Base-by-base conservation (phyloP, 495 filamentous ascomycete genomes). In the Penicillium taxi region DNA sequence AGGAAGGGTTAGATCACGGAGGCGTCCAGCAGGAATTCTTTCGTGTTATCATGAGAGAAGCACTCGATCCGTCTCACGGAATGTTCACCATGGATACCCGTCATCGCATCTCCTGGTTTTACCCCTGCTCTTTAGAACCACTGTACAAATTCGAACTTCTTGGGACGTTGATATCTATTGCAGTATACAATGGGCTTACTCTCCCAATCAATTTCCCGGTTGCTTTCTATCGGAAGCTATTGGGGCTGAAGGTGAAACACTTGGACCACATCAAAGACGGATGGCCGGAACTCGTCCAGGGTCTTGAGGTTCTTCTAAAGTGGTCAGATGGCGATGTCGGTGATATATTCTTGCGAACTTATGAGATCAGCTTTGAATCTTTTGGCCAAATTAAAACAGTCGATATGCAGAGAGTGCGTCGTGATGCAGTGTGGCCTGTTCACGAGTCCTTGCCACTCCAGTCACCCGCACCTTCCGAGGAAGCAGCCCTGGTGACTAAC, bases 21-120 rank as follows among this genome's bases (percentile, higher is more conserved):
- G 91, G 91, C 32, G 86, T 96, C 3, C 86, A 94, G 42, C 88
- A 90, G 52, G 91, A 98, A 41, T 96, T 94, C 60, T 96, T 98
- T 64, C 77, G 84, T 21, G 50, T 94, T 24, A 77, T 83, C 34
- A 76, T 94, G 46, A 75, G 69, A 4, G 81, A 94, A 50, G 82
- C 80, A 2, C 62, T 96, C 17, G 70, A 86, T 52, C 77, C 86
- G 7, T 71, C 81, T 25, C 84, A 82, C 45, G 88, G 78, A 52
- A 72, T 70, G 52, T 96, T 96, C 57, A 80, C 80, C 0, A 74
- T 81, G 32, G 86, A 96, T 50, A 61, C 72, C 4, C 63, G 72
- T 26, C 86, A 82, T 1, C 75, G 77, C 15, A 78, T 87, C 67
- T 80, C 80, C 14, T 98, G 90, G 86, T 91, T 96, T 50, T 77